Evolutionary conservation across 805 yeast species (phyloP), one percentile per base, ranked within the genome.

Genomic region (Teunomyces panamensis): DNA sequence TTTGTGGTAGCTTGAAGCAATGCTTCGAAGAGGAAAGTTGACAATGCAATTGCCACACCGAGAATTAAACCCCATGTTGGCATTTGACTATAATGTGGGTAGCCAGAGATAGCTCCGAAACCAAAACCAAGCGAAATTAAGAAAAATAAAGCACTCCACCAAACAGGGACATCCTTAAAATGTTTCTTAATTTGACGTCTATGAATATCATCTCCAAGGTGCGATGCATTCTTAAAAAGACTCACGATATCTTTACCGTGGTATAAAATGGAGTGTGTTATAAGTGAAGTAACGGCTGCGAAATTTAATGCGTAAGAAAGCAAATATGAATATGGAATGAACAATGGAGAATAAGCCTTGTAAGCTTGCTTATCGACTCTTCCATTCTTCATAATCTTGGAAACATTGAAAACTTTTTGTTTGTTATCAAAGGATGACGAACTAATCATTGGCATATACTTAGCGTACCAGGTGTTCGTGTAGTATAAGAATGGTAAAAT

Each of bases 111-210:
- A 5, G 58, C 53, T 28, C 53, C 58, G 13, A 54, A 50, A 1
- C 53, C 51, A 7, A 51, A 43, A 9, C 49, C 58, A n/a, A 56
- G 51, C 29, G 61, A 53, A 4, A 55, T 48, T 10, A 69, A 53
- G 50, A 69, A 65, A 8, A 65, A 56, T 1, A 55, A 39, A 10
- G 26, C 54, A 24, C 53, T 56, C 63, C 63, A 58, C 62, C 62
- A 58, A 36, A 44, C 49, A 9, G 63, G 63, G 4, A 56, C 63
- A 26, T 54, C 54, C 30, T 50, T 51, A 41, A 53, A 58, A 39
- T 52, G 52, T 32, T 48, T 51, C 33, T 53, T 49, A 56, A 57
- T 54, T 43, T 56, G 47, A 20, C 63, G 49, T 44, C 50, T 47
- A 52, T 58, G 63, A n/a, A 58, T 51, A 36, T 58, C 63, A 20